Evolutionary conservation across 2,329 filamentous ascomycete genomes (phyloP).

Genomic region (Diaporthe vaccinii): DNA sequence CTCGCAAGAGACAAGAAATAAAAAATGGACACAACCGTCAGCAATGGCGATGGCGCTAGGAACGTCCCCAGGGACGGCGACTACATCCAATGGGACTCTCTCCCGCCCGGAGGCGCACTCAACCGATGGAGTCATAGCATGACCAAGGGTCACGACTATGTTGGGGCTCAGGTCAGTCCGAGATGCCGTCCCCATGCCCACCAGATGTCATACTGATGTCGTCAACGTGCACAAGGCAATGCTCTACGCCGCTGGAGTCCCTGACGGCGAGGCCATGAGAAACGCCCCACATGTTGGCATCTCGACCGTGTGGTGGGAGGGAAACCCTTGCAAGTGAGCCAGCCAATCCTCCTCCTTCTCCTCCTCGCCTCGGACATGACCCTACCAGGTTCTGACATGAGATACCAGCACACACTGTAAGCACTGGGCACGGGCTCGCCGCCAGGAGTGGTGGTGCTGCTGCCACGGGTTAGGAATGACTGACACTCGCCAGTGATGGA

Average conservation of each 20-base stretch:
- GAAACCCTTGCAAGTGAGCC: slow-evolving; percentile 91
- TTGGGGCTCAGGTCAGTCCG: slow-evolving; percentile 81
- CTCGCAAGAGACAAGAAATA: neutral
- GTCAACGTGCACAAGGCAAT: slow-evolving; percentile 73
- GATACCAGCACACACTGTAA: slow-evolving; percentile 62
- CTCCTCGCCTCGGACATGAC: neutral
- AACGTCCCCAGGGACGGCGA: slow-evolving; percentile 62
- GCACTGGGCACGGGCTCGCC: slow-evolving; percentile 40
- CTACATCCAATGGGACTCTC: slow-evolving; percentile 66
- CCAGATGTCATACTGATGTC: slow-evolving; percentile 3
- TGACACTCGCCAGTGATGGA: slow-evolving; percentile 74
- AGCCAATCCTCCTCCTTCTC: neutral
- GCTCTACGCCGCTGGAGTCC: slow-evolving; percentile 93
- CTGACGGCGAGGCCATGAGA: slow-evolving; percentile 87
- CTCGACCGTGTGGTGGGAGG: slow-evolving; percentile 96
- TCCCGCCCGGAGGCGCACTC: slow-evolving; percentile 69
- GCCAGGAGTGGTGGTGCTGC: too few relatives aligned
- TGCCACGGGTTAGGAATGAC: neutral
- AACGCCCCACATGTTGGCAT: slow-evolving; percentile 91
- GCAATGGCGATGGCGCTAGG: slow-evolving; percentile 8
- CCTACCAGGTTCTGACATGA: slow-evolving; percentile 38
- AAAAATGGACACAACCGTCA: neutral
- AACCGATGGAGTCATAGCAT: slow-evolving; percentile 90
- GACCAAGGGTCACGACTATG: slow-evolving; percentile 89
- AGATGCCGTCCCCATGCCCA: neutral